Percentiles rank a stretch among this genome's conserved stretches.
phyloP scores from a whole-genome alignment of 495 filamentous ascomycete genomes.

The Daldinia loculata region DNA sequence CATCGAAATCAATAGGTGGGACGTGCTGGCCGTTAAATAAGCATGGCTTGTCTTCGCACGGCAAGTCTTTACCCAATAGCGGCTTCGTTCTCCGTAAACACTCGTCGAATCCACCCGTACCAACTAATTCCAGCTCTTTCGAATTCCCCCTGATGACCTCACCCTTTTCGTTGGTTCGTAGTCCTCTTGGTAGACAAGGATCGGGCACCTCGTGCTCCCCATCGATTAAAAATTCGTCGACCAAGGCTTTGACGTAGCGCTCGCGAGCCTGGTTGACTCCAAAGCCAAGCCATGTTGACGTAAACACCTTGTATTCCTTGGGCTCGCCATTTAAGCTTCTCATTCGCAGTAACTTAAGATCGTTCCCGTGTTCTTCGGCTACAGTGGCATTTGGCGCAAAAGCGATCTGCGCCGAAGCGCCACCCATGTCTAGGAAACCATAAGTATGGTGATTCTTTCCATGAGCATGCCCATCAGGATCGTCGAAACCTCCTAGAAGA shows the following conservation, averaged over 20 bases:
- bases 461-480: constrained; percentile 71
- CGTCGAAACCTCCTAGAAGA: constrained; percentile 89
- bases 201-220: constrained; percentile 77
- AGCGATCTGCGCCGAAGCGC: constrained; percentile 95
- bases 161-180: constrained; percentile 73
- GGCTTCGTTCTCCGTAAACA: constrained; percentile 85
- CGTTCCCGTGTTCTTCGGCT: constrained; percentile 86
- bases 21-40: constrained; percentile 88
- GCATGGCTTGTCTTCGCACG: constrained; percentile 85
- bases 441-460: constrained; percentile 95
- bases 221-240: constrained; percentile 63
- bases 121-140: constrained; percentile 64
- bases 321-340: constrained; percentile 79
- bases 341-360: constrained; percentile 85
- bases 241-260: constrained; percentile 77
- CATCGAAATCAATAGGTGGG: constrained; percentile 94
- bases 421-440: constrained; percentile 98
- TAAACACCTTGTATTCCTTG: constrained; percentile 87
- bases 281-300: constrained; percentile 96
- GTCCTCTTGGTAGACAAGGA: constrained; percentile 84
- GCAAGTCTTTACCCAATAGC: constrained; percentile 86
- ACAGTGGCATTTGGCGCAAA: constrained; percentile 96
- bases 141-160: constrained; percentile 48
- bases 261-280: constrained; percentile 90
- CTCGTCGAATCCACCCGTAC: constrained; percentile 86